Evolutionary conservation across 1,284 basidiomycete species (phyloP).

Genomic region (Tausonia pullulans): DNA sequence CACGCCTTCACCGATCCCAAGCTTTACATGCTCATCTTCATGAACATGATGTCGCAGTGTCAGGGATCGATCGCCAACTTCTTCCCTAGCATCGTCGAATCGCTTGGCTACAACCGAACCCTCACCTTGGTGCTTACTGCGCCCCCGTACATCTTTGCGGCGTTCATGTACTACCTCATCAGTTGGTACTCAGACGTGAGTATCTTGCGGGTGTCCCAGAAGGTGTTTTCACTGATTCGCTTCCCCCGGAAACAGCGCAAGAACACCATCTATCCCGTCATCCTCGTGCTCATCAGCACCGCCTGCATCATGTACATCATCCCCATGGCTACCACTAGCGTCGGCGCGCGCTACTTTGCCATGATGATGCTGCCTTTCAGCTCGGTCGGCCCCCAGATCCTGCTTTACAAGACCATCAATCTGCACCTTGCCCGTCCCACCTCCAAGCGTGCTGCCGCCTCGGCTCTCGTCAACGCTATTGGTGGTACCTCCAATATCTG

Average conservation of each 20-base stretch:
- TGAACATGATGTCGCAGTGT: conserved; percentile 20
- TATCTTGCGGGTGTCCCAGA: neutral
- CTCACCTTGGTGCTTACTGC: conserved; percentile 30
- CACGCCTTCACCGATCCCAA: conserved; percentile 28
- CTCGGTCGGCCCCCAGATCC: conserved; percentile 24
- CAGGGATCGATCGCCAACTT: conserved; percentile 24
- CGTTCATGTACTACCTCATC: conserved; percentile 20
- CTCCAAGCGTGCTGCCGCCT: conserved; percentile 25
- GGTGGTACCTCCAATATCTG: conserved; percentile 25
- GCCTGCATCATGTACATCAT: conserved; percentile 23
- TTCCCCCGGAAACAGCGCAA: conserved; percentile 8
- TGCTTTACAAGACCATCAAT: conserved; percentile 16
- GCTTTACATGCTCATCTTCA: conserved; percentile 25
- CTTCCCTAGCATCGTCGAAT: conserved; percentile 28
- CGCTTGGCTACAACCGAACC: conserved; percentile 29
- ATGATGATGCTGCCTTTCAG: conserved; percentile 26
- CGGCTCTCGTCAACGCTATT: conserved; percentile 26
- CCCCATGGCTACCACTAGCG: conserved; percentile 23
- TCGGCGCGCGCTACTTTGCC: conserved; percentile 27
- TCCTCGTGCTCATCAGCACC: conserved; percentile 21
- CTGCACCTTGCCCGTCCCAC: conserved; percentile 24
- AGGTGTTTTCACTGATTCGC: neutral
- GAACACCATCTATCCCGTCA: conserved; percentile 21
- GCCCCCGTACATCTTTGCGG: conserved; percentile 24
- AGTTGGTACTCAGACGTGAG: conserved; percentile 23